Conservation (phyloP, 2,329 filamentous ascomycete species). For the Aspergillus sp. region DNA sequence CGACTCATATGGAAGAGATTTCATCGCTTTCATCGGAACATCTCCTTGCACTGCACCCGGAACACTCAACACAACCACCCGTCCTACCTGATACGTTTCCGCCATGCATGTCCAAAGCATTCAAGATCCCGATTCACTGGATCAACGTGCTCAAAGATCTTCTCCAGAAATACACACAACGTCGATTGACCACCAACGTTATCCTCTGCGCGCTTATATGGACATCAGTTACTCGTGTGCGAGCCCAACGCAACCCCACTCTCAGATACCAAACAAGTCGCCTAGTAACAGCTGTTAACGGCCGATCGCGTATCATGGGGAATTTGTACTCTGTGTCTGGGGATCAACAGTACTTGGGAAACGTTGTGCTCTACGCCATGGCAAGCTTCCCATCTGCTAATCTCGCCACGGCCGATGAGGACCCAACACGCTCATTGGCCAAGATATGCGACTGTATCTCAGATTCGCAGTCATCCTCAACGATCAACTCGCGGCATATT, state of each 20-base stretch:
- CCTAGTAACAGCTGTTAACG: constrained; percentile 10
- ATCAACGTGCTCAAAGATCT: not conserved
- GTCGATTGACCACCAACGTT: constrained; percentile 8
- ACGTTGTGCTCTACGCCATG: constrained; percentile 8
- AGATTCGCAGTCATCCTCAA: not conserved
- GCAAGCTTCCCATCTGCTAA: not conserved
- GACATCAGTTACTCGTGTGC: constrained; percentile 15
- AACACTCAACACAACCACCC: constrained; percentile 8
- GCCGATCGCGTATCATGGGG: not conserved
- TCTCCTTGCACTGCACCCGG: constrained; percentile 9
- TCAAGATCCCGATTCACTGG: constrained; percentile 1
- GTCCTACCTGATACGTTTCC: not conserved
- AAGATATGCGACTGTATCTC: constrained; percentile 5
- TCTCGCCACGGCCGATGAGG: not conserved
- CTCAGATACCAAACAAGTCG: not conserved
- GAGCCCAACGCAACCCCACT: not conserved
- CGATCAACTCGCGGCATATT: not conserved
- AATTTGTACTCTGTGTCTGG: not conserved
- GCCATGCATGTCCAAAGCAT: constrained; percentile 9
- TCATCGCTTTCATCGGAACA: not conserved
- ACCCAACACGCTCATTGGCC: not conserved
- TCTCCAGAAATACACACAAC: not conserved
- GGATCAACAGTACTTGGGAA: not conserved
- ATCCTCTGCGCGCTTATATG: constrained; percentile 17
- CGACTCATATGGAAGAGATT: not conserved